Percentiles rank a stretch among this genome's conserved stretches.
These are phyloP conservation scores for Apiospora malaysiana DNA, from an alignment of 2,329 filamentous ascomycete genomes.

Conservation along the genomic window DNA sequence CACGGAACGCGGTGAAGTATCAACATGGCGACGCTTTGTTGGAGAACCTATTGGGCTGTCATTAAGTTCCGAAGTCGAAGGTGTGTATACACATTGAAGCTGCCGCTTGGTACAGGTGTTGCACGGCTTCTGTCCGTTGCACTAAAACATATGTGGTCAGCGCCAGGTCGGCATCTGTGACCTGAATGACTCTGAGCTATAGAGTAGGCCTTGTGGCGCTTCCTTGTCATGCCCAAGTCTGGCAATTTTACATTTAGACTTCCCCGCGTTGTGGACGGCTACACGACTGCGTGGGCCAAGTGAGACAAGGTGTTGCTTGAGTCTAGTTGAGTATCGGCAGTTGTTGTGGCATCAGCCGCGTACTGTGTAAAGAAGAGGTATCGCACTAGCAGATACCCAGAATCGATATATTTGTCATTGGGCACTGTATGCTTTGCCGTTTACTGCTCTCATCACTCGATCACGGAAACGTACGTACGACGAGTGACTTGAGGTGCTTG, in stretches of 20 bases:
- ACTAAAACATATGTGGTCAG: conserved; percentile 46
- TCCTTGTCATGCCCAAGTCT: conserved; percentile 12
- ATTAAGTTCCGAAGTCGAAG: conserved; percentile 37
- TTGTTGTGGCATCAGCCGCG: conserved; percentile 13
- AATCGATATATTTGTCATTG: background rate
- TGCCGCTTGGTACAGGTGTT: conserved; percentile 62
- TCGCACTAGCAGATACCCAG: background rate
- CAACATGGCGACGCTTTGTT: conserved; percentile 44
- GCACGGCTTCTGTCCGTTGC: conserved; percentile 64
- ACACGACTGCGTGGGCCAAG: conserved; percentile 31
- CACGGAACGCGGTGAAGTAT: conserved; percentile 31
- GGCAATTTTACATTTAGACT: conserved; percentile 22
- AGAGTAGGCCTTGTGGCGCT: conserved; percentile 1
- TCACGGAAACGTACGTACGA: background rate
- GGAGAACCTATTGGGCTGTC: conserved; percentile 42
- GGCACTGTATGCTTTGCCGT: background rate
- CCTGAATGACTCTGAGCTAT: conserved; percentile 20
- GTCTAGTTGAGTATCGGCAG: conserved; percentile 5
- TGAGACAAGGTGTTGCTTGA: conserved; percentile 27
- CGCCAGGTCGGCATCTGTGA: conserved; percentile 17
- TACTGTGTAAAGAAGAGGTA: background rate
- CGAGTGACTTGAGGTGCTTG: background rate
- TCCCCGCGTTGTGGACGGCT: conserved; percentile 27
- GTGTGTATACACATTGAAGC: conserved; percentile 51
- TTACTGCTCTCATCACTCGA: conserved; percentile 11